Evolutionary conservation across 179 eudicot genomes (phyloP).

Genomic region (Beta corolliflora): DNA sequence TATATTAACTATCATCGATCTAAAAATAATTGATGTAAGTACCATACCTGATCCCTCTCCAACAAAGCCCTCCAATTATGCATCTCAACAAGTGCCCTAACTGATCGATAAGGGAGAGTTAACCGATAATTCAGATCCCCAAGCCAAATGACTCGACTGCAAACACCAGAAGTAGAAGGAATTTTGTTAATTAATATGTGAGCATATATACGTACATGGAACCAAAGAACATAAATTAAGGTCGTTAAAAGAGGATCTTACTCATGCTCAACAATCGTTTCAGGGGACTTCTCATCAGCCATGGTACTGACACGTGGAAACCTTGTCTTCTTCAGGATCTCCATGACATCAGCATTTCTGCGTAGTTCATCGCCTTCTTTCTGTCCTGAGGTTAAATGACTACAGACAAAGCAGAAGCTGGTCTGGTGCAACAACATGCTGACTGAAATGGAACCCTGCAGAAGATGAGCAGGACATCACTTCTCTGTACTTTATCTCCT

Average conservation of each 20-base stretch:
- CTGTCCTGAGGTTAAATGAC: conserved; percentile 61
- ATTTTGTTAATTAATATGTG: background rate
- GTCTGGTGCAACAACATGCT: conserved; percentile 71
- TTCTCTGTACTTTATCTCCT: background rate
- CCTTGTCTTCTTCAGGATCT: conserved; percentile 48
- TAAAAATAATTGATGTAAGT: background rate
- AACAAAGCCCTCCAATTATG: conserved; percentile 84
- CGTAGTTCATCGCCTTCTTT: conserved; percentile 54
- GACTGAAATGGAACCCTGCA: conserved; percentile 69
- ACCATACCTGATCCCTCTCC: conserved; percentile 76
- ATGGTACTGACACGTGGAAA: conserved; percentile 43
- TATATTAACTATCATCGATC: too few relatives aligned
- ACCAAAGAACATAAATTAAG: background rate
- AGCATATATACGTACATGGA: too few relatives aligned
- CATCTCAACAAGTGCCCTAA: conserved; percentile 92
- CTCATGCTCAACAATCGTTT: conserved; percentile 51
- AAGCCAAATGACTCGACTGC: conserved; percentile 56
- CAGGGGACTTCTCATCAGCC: conserved; percentile 48
- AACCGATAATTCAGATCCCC: conserved; percentile 58
- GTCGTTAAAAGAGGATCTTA: conserved; percentile 26
- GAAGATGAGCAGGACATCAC: conserved; percentile 15
- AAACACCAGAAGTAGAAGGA: background rate
- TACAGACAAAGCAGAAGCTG: conserved; percentile 68
- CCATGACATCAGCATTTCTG: conserved; percentile 55
- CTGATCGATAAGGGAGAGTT: conserved; percentile 67